These are phyloP conservation scores for Kazachstania taianensis DNA, from an alignment of 805 yeast species.

Conservation along the genomic window DNA sequence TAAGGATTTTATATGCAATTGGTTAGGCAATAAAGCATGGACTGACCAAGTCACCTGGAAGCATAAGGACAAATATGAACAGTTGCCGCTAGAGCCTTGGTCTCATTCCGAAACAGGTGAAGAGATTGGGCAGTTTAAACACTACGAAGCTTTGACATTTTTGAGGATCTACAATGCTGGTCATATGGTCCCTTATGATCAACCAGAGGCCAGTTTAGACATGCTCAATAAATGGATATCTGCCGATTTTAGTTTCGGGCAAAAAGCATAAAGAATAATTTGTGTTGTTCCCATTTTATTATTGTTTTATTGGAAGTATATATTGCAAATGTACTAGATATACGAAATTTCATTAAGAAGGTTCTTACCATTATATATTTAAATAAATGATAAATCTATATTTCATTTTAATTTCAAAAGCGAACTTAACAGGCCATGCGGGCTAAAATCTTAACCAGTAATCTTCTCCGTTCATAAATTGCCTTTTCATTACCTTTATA, in stretches of 20 bases:
- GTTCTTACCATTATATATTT: neutral
- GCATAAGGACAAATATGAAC: constrained; percentile 39
- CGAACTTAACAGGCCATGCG: constrained; percentile 10
- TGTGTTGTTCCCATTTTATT: too few relatives aligned
- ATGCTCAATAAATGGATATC: constrained; percentile 69
- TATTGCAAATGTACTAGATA: too few relatives aligned
- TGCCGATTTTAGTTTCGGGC: constrained; percentile 31
- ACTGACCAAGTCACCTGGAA: constrained; percentile 59
- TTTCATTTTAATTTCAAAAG: too few relatives aligned
- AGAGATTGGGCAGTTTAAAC: constrained; percentile 65
- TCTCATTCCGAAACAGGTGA: constrained; percentile 28
- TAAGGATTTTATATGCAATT: constrained; percentile 85
- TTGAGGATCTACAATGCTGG: constrained; percentile 75
- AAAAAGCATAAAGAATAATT: constrained; percentile 2
- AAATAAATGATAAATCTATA: neutral
- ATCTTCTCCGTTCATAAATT: constrained; percentile 14
- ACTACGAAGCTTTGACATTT: constrained; percentile 60
- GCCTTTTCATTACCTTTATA: constrained; percentile 6
- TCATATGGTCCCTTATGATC: constrained; percentile 88
- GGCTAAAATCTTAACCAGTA: constrained; percentile 13
- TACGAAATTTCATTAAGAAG: too few relatives aligned
- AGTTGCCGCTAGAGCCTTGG: constrained; percentile 36
- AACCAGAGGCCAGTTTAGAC: constrained; percentile 60
- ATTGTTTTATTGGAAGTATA: too few relatives aligned
- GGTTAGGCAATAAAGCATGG: constrained; percentile 89